Percentiles rank a stretch among this genome's conserved stretches.
These are phyloP conservation scores for Auricularia sp. DNA, from an alignment of 768 basidiomycete species.

Conservation along the genomic window DNA sequence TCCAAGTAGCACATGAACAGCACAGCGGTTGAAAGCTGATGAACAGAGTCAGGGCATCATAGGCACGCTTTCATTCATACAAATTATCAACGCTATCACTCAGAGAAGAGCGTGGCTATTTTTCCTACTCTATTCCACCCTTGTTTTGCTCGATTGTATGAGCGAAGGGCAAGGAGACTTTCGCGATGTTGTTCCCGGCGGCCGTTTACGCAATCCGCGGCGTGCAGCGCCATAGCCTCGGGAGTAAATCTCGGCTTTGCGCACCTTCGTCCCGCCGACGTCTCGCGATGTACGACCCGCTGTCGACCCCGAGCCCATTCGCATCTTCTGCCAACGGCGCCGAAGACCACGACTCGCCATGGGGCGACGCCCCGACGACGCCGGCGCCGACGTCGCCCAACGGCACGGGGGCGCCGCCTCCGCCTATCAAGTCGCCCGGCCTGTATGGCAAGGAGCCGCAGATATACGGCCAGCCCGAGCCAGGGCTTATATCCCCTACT, in stretches of 20 bases:
- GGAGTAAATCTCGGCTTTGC: not conserved
- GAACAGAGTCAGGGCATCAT: no score
- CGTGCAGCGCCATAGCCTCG: no score
- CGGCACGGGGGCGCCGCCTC: not conserved
- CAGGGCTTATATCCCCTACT: slow-evolving; percentile 71
- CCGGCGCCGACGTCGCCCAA: slow-evolving; percentile 22
- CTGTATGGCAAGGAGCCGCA: slow-evolving; percentile 71
- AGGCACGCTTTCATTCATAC: no score
- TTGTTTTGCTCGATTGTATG: no score
- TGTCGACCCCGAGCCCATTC: slow-evolving; percentile 53
- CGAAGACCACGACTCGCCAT: slow-evolving; percentile 54
- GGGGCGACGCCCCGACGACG: slow-evolving; percentile 46
- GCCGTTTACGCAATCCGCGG: no score
- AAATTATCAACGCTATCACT: no score
- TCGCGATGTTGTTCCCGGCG: no score
- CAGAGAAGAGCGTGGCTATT: no score
- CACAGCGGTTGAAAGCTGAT: no score
- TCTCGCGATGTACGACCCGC: slow-evolving; percentile 60
- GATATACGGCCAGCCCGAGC: slow-evolving; percentile 79
- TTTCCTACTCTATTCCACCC: no score
- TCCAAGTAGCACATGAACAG: no score
- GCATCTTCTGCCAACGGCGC: slow-evolving; percentile 60
- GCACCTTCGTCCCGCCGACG: not conserved
- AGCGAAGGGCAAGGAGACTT: no score
- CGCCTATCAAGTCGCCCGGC: slow-evolving; percentile 34